Base-by-base conservation (phyloP, 1,139 yeast species). In the Zygosaccharomyces pseudobailii region DNA sequence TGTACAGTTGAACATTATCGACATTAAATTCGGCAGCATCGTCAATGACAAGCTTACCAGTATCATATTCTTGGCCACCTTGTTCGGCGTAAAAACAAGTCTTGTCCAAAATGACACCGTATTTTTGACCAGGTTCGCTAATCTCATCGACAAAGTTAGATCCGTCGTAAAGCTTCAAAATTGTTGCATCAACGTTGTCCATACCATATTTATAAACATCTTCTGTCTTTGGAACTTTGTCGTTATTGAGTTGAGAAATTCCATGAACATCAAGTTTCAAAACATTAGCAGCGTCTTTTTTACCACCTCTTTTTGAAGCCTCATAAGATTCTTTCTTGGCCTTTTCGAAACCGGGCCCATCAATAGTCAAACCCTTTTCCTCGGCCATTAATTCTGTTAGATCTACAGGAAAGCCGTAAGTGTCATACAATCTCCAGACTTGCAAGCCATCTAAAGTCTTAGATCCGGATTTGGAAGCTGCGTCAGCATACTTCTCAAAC, bases 371-470 rank as follows among this genome's bases (percentile, higher is more conserved):
- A n/a, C 95, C 95, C 48, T 94, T 88, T 72, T 92, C 99, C 71
- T 90, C 97, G 39, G 98, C 98, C 98, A 92, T 94, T 66, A 92
- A 79, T 67, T 96, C 82, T 35, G 98, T 94, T 68, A 92, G 80
- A 71, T 92, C 99, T 46, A 89, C 97, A 36, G 99, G 99, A 86
- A 92, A 92, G 48, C 99, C 99, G 65, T 90, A 92, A n/a, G 99
- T 94, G 63, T 92, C 99, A 61, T 94, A 94, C 62, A 92, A 76
- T 71, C 99, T 82, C 99, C 99, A 92, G 36, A 92, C 98, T 65
- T 92, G 97, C 62, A 80, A 84, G 66, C 99, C 99, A 43, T 87
- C 80, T 53, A 92, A 77, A 36, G 85, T 79, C 68, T 84, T 90
- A 54, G 78, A 80, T 42, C 86, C 84, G 28, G 84, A 79, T 63